phyloP scores from a whole-genome alignment of 371 early-diverging fungal species.

The Sporodiniella umbellata region DNA sequence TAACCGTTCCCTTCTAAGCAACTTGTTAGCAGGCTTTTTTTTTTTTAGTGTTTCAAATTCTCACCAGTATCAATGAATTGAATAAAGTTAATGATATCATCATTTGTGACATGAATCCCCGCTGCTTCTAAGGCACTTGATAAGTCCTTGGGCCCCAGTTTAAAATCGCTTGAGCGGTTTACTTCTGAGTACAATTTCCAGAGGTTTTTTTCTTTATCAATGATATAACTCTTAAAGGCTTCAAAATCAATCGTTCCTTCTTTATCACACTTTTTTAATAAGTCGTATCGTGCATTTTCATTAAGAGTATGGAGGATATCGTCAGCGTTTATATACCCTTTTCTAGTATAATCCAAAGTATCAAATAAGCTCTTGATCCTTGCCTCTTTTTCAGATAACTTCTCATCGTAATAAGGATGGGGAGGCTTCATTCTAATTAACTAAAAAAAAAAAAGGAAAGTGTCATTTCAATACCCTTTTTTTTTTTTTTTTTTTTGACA shows the following conservation, averaged over 20 bases:
- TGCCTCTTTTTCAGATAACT: conserved; percentile 37
- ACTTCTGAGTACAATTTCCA: conserved; percentile 67
- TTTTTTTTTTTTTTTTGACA: too few relatives aligned
- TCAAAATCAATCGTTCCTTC: conserved; percentile 63
- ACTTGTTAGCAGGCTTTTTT: background rate
- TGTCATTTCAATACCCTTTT: background rate
- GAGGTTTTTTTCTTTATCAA: conserved; percentile 66
- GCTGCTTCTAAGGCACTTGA: conserved; percentile 54
- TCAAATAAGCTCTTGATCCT: conserved; percentile 48
- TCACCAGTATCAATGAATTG: conserved; percentile 63
- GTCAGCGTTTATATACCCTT: conserved; percentile 45
- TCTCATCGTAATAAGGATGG: conserved; percentile 50
- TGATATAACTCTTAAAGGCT: conserved; percentile 71
- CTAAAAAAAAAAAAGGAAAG: too few relatives aligned
- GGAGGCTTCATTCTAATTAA: conserved; percentile 10
- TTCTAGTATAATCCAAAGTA: conserved; percentile 36
- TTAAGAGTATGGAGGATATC: conserved; percentile 25
- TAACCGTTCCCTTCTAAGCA: conserved; percentile 58
- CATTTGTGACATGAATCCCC: conserved; percentile 60
- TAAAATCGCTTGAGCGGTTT: conserved; percentile 58
- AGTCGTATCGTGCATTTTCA: conserved; percentile 18
- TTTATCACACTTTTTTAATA: conserved; percentile 56
- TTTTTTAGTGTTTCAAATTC: conserved; percentile 3
- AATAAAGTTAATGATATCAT: conserved; percentile 63
- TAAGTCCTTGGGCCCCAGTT: conserved; percentile 57